phyloP scores from a whole-genome alignment of 2,329 filamentous ascomycete species.

The Botrytis porri region DNA sequence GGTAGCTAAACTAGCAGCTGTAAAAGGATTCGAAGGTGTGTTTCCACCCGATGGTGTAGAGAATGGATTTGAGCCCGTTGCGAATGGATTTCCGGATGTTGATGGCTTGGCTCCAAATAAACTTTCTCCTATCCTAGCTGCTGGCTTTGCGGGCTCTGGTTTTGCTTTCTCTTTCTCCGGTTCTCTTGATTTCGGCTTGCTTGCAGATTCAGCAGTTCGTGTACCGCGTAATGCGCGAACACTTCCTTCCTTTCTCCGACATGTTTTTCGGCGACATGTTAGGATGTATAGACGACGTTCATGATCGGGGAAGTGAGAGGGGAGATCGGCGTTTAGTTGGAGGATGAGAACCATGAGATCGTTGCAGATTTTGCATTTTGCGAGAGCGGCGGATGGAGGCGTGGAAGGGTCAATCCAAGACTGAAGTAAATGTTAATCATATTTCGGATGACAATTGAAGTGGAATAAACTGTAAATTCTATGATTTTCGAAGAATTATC shows the following conservation, averaged over 20 bases:
- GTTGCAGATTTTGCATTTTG: conserved; percentile 85
- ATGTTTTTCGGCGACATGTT: conserved; percentile 72
- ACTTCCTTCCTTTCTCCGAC: conserved; percentile 78
- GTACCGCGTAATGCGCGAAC: conserved; percentile 72
- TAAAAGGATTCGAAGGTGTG: conserved; percentile 47
- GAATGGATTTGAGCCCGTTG: conserved; percentile 57
- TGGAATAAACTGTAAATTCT: too few species aligned
- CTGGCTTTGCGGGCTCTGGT: conserved; percentile 30
- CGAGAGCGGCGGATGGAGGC: conserved; percentile 71
- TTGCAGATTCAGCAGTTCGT: conserved; percentile 42
- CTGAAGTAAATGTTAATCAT: conserved; percentile 44
- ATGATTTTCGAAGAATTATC: not conserved
- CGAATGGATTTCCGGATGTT: conserved; percentile 54
- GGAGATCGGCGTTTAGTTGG: conserved; percentile 87
- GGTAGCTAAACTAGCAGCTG: conserved; percentile 31
- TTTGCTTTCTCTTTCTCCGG: conserved; percentile 32
- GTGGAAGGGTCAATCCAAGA: conserved; percentile 76
- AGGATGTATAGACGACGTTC: conserved; percentile 87
- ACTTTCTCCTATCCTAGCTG: conserved; percentile 57
- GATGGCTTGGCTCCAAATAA: conserved; percentile 63
- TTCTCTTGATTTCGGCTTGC: conserved; percentile 6
- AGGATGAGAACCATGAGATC: conserved; percentile 79
- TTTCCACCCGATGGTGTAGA: conserved; percentile 54
- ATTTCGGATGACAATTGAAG: not conserved
- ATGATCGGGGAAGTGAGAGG: conserved; percentile 80